Evolutionary conservation across 495 filamentous ascomycete genomes (phyloP), one percentile per base, ranked within the genome.

Genomic region (Margaritispora aquatica): DNA sequence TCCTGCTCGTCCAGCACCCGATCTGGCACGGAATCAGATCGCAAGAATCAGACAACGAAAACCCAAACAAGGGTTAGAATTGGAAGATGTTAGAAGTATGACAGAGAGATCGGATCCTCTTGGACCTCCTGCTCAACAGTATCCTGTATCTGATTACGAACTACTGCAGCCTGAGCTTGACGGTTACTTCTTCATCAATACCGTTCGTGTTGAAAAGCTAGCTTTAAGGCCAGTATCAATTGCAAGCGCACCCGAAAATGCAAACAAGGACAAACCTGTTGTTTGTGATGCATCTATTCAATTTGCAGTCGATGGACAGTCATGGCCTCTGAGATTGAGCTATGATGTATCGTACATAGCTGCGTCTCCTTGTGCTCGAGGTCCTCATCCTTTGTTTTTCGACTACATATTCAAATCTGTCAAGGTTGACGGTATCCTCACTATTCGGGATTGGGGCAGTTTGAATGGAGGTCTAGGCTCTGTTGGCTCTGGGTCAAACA

Each of bases 321-420:
- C 77, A 26, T 85, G 80, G 81, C 84, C 85, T 29, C 69, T 90
- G 55, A 70, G 76, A 11, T 73, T 90, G 26, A 73, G 72, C 23
- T 86, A 81, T 61, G 80, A 90, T 67, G 85, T 88, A 22, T 76
- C 76, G 34, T 90, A 88, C 64, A 77, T 90, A 59, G 68, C 72
- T 31, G 84, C 85, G 1, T 86, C 79, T 71, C 84, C 87, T 19
- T 90, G 87, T 68, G 72, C 76, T n/a, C 75, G 80, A 46, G 87
- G 87, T 2, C 87, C 85, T 26, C 87, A 90, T 58, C 78, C 82
- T 19, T 73, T 90, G 29, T 88, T 87, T 63, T 86, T 79, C 63
- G 85, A 88, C 60, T 89, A 88, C 65, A 70, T 73, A 1, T 82
- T 81, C 65, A 72, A 73, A 54, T 63, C 68, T 17, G 77, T 84